Evolutionary conservation across 352 stramenopile genomes (phyloP).

Genomic region (Blastocystis sp.): DNA sequence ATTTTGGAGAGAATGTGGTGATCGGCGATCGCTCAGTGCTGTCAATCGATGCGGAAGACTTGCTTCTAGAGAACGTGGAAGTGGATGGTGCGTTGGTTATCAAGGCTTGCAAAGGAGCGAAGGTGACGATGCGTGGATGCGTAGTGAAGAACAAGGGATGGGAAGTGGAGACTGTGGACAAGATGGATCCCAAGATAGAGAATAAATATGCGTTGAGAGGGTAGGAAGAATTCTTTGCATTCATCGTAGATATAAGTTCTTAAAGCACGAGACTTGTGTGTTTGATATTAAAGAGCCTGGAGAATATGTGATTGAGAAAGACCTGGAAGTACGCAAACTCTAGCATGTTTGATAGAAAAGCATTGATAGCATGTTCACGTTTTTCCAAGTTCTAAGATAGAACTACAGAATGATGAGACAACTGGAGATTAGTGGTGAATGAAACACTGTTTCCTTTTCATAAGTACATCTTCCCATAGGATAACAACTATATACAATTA

Average conservation of each 20-base stretch:
- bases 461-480: too few relatives aligned
- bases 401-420: too few relatives aligned
- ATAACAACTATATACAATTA: too few relatives aligned
- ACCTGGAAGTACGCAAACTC: background rate
- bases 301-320: conserved; percentile 2
- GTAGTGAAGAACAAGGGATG: conserved; percentile 72
- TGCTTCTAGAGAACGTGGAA: conserved; percentile 73
- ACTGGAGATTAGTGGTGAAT: too few relatives aligned
- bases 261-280: conserved; percentile 24
- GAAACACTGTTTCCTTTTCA: too few relatives aligned
- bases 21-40: conserved; percentile 72
- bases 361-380: background rate
- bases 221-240: background rate
- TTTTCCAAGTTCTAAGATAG: too few relatives aligned
- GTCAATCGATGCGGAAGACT: conserved; percentile 71
- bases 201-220: conserved; percentile 63
- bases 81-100: conserved; percentile 74
- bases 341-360: background rate
- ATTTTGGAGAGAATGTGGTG: conserved; percentile 71
- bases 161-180: conserved; percentile 65
- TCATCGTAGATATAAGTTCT: conserved; percentile 28
- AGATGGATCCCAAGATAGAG: conserved; percentile 61
- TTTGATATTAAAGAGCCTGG: conserved; percentile 26
- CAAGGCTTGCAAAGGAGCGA: conserved; percentile 69
- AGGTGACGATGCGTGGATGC: conserved; percentile 69